Conservation (phyloP, 352 stramenopile genomes). For the Aphanomyces cochlioides region DNA sequence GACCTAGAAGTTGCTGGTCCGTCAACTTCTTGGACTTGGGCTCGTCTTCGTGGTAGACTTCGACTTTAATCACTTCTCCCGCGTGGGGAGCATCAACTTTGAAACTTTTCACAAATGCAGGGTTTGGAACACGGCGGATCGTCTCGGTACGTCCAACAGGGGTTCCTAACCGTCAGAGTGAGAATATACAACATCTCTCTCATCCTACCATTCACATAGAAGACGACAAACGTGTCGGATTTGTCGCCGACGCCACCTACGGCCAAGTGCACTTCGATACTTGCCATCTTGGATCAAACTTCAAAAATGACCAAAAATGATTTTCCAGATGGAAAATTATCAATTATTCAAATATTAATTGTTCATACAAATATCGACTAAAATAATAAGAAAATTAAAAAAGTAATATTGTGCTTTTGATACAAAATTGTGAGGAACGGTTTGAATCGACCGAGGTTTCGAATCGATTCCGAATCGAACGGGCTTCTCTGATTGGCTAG, state of each 20-base stretch:
- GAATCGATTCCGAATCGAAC: too few species aligned
- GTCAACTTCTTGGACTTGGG: conserved; percentile 1
- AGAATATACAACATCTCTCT: neutral
- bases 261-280: conserved; percentile 4
- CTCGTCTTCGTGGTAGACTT: conserved; percentile 24
- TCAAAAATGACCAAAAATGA: conserved; percentile 9
- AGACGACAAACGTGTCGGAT: conserved; percentile 15
- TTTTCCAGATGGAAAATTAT: neutral
- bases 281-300: neutral
- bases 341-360: too few species aligned
- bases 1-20: conserved; percentile 21
- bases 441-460: too few species aligned
- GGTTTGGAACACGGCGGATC: conserved; percentile 3
- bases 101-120: conserved; percentile 28
- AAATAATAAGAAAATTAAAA: too few species aligned
- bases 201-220: conserved; percentile 29
- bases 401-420: too few species aligned
- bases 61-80: conserved; percentile 22
- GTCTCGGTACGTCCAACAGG: conserved; percentile 20
- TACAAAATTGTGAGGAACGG: too few species aligned
- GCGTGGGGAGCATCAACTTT: conserved; percentile 15
- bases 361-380: too few species aligned
- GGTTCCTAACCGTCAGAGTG: neutral
- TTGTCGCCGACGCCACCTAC: conserved; percentile 5
- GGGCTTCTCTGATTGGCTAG: too few species aligned